These are phyloP conservation scores for Penicillium fimorum DNA, from an alignment of 495 filamentous ascomycete genomes.

Conservation along the genomic window DNA sequence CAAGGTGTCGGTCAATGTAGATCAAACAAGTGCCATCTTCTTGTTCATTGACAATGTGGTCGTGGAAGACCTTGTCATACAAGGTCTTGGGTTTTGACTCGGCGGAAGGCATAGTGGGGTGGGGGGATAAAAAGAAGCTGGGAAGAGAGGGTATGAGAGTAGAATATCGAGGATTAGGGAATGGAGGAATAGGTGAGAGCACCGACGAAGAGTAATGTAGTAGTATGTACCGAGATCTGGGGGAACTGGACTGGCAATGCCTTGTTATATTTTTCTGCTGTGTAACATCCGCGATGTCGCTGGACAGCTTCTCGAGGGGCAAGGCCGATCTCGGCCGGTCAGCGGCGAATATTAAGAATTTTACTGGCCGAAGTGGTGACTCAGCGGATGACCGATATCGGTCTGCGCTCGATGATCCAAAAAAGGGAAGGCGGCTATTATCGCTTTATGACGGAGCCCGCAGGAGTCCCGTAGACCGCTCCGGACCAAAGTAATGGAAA, in stretches of 20 bases:
- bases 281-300: constrained; percentile 43
- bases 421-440: constrained; percentile 23
- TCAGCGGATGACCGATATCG: constrained; percentile 21
- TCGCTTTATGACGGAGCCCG: constrained; percentile 24
- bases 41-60: constrained; percentile 91
- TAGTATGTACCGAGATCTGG: constrained; percentile 14
- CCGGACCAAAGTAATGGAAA: constrained; percentile 15
- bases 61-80: constrained; percentile 96
- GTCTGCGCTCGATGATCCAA: neutral
- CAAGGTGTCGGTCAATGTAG: constrained; percentile 94
- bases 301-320: constrained; percentile 38
- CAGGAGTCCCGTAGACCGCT: constrained; percentile 4
- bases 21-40: constrained; percentile 87
- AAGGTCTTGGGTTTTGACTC: constrained; percentile 78
- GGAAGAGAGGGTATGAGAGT: constrained; percentile 4
- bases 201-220: constrained; percentile 12
- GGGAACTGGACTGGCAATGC: constrained; percentile 17
- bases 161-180: neutral
- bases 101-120: constrained; percentile 74
- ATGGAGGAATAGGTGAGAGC: constrained; percentile 2
- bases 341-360: constrained; percentile 30
- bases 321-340: constrained; percentile 45
- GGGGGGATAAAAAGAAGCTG: constrained; percentile 9
- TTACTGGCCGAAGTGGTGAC: constrained; percentile 31
- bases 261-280: constrained; percentile 30